Conservation (phyloP, 768 basidiomycete genomes). For the Kwoniella europaea region DNA sequence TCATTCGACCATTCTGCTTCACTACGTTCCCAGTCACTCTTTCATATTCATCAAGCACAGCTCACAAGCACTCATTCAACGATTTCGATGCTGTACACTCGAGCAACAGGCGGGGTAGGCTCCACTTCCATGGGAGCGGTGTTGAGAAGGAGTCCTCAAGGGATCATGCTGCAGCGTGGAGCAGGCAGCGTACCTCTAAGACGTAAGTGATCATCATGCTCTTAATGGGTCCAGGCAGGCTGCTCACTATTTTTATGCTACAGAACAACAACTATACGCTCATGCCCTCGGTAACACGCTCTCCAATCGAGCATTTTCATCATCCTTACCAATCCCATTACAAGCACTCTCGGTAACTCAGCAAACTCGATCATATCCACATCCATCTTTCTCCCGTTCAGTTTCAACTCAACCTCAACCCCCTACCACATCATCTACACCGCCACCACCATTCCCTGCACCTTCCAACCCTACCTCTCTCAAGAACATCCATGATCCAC, state of each 20-base stretch:
- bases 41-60: neutral
- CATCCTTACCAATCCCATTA: slow-evolving; percentile 26
- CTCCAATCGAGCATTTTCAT: slow-evolving; percentile 21
- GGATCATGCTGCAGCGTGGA: slow-evolving; percentile 9
- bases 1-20: neutral
- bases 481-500: slow-evolving; percentile 26
- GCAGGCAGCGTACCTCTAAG: neutral
- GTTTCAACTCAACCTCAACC: slow-evolving; percentile 28
- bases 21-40: neutral
- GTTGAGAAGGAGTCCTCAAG: slow-evolving; percentile 12
- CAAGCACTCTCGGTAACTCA: slow-evolving; percentile 17
- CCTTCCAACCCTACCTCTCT: slow-evolving; percentile 16
- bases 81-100: slow-evolving; percentile 7
- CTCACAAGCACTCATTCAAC: neutral
- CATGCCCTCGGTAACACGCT: slow-evolving; percentile 15
- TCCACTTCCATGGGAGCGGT: slow-evolving; percentile 17
- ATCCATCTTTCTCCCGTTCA: slow-evolving; percentile 11
- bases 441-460: slow-evolving; percentile 23
- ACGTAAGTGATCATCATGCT: slow-evolving; percentile 7
- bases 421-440: slow-evolving; percentile 14
- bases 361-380: slow-evolving; percentile 8
- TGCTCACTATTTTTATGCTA: neutral
- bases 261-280: slow-evolving; percentile 22
- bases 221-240: neutral
- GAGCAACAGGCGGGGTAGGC: slow-evolving; percentile 16